phyloP scores from a whole-genome alignment of 352 stramenopile genomes.

The Globisporangium echinulatum region DNA sequence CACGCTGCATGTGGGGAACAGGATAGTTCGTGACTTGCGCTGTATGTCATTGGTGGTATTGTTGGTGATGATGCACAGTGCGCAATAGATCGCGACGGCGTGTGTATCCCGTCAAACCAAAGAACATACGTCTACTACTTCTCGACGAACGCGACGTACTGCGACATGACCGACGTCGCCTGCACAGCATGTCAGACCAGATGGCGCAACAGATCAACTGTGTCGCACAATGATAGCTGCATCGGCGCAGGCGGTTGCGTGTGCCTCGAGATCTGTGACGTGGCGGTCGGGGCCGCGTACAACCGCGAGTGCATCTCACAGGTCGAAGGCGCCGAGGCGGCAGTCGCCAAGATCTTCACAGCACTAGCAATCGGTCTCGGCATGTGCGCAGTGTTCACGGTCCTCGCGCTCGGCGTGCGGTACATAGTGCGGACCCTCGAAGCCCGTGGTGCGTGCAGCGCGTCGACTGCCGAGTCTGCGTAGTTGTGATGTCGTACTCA shows the following conservation, averaged over 20 bases:
- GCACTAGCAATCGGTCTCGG: conserved; percentile 5
- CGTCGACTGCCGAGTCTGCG: no score
- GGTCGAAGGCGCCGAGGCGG: neutral
- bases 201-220: conserved; percentile 1
- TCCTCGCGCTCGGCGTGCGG: conserved; percentile 4
- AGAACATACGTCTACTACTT: conserved; percentile 26
- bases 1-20: neutral
- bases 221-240: conserved; percentile 13
- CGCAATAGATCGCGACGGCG: neutral
- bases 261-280: conserved; percentile 30
- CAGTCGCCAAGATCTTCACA: conserved; percentile 6
- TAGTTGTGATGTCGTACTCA: no score
- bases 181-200: conserved; percentile 16
- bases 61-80: neutral
- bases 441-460: neutral
- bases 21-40: neutral
- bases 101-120: conserved; percentile 30
- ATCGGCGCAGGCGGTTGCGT: conserved; percentile 25
- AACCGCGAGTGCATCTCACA: no score
- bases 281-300: neutral
- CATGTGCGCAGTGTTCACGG: conserved; percentile 4
- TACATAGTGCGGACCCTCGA: conserved; percentile 4
- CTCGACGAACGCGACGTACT: conserved; percentile 47
- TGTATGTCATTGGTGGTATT: neutral
- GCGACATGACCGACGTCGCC: conserved; percentile 18